Evolutionary conservation across 2,329 filamentous ascomycete species (phyloP).

Genomic region (Neobulgaria alba): DNA sequence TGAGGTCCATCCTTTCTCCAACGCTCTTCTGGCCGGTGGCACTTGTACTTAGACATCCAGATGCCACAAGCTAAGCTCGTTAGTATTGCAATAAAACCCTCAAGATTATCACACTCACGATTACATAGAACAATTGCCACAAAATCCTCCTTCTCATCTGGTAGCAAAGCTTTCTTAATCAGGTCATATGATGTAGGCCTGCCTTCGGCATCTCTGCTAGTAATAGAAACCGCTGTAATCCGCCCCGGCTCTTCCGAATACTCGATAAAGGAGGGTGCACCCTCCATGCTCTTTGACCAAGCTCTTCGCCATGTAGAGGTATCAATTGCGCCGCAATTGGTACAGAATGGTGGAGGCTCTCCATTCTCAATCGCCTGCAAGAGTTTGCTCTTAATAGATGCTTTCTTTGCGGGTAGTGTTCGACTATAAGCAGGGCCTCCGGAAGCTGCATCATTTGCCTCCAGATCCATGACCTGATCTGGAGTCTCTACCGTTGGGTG

Average conservation of each 20-base stretch:
- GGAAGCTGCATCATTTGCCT: background rate
- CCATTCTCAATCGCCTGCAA: slow-evolving; percentile 64
- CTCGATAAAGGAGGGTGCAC: slow-evolving; percentile 60
- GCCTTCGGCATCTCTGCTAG: slow-evolving; percentile 54
- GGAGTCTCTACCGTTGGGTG: slow-evolving; percentile 31
- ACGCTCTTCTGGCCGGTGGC: slow-evolving; percentile 71
- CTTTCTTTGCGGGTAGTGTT: slow-evolving; percentile 21
- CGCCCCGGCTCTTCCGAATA: slow-evolving; percentile 64
- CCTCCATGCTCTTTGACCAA: slow-evolving; percentile 68
- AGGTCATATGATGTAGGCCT: slow-evolving; percentile 61
- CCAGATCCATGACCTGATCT: too few relatives aligned
- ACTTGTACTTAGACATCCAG: slow-evolving; percentile 84
- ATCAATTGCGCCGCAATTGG: slow-evolving; percentile 89
- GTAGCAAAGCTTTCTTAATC: slow-evolving; percentile 63
- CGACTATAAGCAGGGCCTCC: slow-evolving; percentile 9
- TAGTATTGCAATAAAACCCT: slow-evolving; percentile 4
- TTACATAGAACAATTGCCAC: slow-evolving; percentile 78
- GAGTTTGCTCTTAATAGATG: slow-evolving; percentile 40
- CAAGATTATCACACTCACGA: slow-evolving; percentile 43
- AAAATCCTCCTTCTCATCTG: slow-evolving; percentile 59
- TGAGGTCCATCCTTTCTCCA: slow-evolving; percentile 48
- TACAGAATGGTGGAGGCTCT: slow-evolving; percentile 79
- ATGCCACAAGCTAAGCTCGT: slow-evolving; percentile 67
- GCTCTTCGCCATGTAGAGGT: slow-evolving; percentile 95
- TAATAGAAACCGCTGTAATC: slow-evolving; percentile 64